Conservation (phyloP, 768 basidiomycete genomes). For the Leccinum fibrillosum region DNA sequence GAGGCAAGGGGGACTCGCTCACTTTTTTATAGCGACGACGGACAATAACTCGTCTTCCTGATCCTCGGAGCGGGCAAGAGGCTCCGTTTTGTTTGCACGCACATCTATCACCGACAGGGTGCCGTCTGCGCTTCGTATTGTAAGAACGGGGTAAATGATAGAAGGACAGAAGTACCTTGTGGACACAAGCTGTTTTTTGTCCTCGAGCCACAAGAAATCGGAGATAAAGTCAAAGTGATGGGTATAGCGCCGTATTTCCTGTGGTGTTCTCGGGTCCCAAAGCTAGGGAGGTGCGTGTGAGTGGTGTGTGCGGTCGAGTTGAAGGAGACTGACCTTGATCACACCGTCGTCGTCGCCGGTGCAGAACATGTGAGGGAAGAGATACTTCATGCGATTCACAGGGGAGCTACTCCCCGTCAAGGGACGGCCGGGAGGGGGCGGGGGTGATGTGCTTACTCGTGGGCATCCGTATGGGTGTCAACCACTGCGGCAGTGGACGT, state of each 20-base stretch:
- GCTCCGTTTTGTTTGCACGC: constrained; percentile 73
- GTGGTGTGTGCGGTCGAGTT: not conserved
- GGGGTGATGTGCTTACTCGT: constrained; percentile 55
- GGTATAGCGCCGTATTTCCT: constrained; percentile 61
- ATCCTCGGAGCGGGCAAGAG: constrained; percentile 86
- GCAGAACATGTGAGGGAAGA: constrained; percentile 68
- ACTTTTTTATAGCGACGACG: constrained; percentile 82
- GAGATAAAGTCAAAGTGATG: constrained; percentile 96
- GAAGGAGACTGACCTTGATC: constrained; percentile 62
- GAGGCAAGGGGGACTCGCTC: constrained; percentile 18
- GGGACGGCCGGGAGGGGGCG: constrained; percentile 5
- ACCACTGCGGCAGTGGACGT: constrained; percentile 51
- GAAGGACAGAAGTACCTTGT: constrained; percentile 61
- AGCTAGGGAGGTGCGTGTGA: constrained; percentile 46
- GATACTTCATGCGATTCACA: constrained; percentile 78
- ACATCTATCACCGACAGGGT: constrained; percentile 91
- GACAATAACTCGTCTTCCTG: constrained; percentile 94
- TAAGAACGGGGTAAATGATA: not conserved
- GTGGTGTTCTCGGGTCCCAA: constrained; percentile 80
- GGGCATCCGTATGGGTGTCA: constrained; percentile 49
- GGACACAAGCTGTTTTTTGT: constrained; percentile 80
- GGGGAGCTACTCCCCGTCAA: constrained; percentile 56
- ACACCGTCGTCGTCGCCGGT: constrained; percentile 95
- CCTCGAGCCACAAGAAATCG: constrained; percentile 82
- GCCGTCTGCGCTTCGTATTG: constrained; percentile 73